Conservation (phyloP, 768 basidiomycete genomes). For the Tubosaeta sp. region DNA sequence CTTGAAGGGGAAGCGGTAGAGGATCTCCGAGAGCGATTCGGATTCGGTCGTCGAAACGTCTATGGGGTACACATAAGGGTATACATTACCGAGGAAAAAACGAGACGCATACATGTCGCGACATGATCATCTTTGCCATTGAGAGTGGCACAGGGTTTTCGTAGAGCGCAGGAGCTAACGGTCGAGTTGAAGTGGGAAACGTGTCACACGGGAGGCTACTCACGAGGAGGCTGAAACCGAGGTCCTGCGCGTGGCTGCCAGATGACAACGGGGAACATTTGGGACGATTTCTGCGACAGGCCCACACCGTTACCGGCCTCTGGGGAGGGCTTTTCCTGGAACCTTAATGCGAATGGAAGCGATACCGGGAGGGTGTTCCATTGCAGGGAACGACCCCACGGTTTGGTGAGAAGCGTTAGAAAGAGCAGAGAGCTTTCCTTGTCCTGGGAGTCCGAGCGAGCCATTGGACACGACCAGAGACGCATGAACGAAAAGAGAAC, state of each 20-base stretch:
- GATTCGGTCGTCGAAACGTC: conserved; percentile 34
- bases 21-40: conserved; percentile 22
- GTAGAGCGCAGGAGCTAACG: conserved; percentile 41
- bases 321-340: conserved; percentile 19
- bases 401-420: neutral
- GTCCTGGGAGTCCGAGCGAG: conserved; percentile 9
- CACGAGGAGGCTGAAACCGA: conserved; percentile 31
- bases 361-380: conserved; percentile 27
- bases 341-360: conserved; percentile 23
- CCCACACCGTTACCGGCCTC: conserved; percentile 7
- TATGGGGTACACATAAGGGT: conserved; percentile 7
- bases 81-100: neutral
- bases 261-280: conserved; percentile 13
- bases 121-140: conserved; percentile 53
- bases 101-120: conserved; percentile 40
- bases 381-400: conserved; percentile 20
- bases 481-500: conserved; percentile 26
- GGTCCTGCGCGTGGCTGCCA: conserved; percentile 24
- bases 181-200: neutral
- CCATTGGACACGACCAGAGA: conserved; percentile 23
- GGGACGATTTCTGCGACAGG: conserved; percentile 10
- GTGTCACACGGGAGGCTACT: conserved; percentile 8
- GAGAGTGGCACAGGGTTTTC: conserved; percentile 41
- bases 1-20: conserved; percentile 18
- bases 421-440: conserved; percentile 10